Conservation (phyloP, 257 asterid genomes). For the Rhazya stricta region DNA sequence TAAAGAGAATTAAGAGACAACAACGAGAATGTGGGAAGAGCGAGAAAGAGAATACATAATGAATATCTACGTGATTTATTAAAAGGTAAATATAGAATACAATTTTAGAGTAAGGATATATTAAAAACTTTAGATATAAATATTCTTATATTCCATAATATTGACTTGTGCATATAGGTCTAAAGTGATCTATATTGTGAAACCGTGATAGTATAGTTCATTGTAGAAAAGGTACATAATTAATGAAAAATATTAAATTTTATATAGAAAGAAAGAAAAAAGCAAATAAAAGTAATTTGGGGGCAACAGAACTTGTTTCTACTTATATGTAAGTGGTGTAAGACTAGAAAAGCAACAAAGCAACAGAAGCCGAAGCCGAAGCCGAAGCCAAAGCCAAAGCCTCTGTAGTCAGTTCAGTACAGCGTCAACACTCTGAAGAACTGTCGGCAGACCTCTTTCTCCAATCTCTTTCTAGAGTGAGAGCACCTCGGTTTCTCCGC, state of each 20-base stretch:
- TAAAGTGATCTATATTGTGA: too few species aligned
- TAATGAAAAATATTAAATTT: not conserved
- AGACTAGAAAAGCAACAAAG: not conserved
- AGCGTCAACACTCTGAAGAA: slow-evolving; percentile 6
- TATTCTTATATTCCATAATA: too few species aligned
- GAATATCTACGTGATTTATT: too few species aligned
- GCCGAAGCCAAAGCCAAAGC: not conserved
- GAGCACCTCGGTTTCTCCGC: slow-evolving; percentile 43
- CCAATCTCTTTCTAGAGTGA: not conserved
- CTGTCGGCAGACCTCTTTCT: slow-evolving; percentile 39
- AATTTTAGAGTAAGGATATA: too few species aligned
- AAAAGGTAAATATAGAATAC: too few species aligned
- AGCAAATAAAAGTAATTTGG: not conserved
- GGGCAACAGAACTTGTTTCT: not conserved
- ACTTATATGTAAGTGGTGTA: slow-evolving; percentile 1
- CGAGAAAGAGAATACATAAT: too few species aligned
- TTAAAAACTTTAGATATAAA: too few species aligned
- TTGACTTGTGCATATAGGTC: too few species aligned
- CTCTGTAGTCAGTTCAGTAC: not conserved
- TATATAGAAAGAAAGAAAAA: not conserved
- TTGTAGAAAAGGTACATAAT: not conserved
- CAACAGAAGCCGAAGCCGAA: not conserved
- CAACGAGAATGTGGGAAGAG: too few species aligned
- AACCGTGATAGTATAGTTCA: too few species aligned
- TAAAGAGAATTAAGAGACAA: too few species aligned